A percentile compares a stretch with the other conserved stretches of the same genome.
Evolutionary conservation across 2,329 filamentous ascomycete genomes (phyloP).

Genomic region (Penicillium sp.): DNA sequence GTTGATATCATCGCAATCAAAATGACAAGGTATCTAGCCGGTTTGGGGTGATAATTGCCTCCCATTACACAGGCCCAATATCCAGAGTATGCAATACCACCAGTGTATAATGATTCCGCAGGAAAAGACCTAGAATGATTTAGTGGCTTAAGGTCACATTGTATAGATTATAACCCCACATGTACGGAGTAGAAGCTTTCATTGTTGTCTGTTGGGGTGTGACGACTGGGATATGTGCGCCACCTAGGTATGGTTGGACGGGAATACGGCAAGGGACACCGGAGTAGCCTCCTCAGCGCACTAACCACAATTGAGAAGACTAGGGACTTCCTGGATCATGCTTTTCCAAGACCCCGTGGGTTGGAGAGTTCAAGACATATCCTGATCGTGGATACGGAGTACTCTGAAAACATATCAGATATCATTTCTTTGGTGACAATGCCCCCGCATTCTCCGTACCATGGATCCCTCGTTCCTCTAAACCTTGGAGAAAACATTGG

Average conservation of each 20-base stretch:
- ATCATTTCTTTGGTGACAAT: neutral
- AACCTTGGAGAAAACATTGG: too few relatives aligned
- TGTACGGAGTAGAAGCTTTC: too few relatives aligned
- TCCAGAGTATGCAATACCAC: neutral
- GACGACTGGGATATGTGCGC: neutral
- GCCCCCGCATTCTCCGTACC: slow-evolving; percentile 2
- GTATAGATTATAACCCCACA: neutral
- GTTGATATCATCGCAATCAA: neutral
- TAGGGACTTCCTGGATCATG: neutral
- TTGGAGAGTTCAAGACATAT: slow-evolving; percentile 8
- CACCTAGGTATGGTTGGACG: neutral
- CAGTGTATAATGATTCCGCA: neutral
- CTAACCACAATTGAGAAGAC: neutral
- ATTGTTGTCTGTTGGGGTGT: neutral
- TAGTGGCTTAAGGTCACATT: neutral
- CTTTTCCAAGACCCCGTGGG: neutral
- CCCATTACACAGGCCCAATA: neutral
- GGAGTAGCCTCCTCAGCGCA: neutral
- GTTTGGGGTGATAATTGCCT: neutral
- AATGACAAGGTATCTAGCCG: neutral
- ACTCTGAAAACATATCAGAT: neutral
- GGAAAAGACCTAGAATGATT: neutral
- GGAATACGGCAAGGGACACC: neutral
- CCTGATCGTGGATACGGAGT: neutral
- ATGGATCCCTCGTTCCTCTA: neutral